Conservation (phyloP, 768 basidiomycete species). For the Antrodiella citrinella region DNA sequence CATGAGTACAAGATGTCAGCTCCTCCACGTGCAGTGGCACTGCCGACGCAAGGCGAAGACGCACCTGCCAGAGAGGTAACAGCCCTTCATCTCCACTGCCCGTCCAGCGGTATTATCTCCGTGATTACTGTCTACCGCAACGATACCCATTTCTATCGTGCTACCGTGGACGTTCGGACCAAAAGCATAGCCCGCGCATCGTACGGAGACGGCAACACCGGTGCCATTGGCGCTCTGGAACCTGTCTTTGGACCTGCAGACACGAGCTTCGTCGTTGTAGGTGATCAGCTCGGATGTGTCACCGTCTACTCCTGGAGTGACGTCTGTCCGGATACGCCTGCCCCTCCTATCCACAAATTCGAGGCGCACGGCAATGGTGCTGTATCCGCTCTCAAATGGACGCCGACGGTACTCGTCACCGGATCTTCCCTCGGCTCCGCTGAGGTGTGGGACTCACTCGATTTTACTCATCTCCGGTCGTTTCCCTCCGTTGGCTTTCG, state of each 20-base stretch:
- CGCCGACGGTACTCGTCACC: constrained; percentile 48
- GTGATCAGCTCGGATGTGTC: constrained; percentile 59
- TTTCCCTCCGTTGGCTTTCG: constrained; percentile 36
- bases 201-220: constrained; percentile 47
- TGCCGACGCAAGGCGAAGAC: constrained; percentile 1
- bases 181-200: constrained; percentile 25
- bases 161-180: constrained; percentile 28
- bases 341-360: constrained; percentile 37
- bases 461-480: constrained; percentile 45
- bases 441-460: constrained; percentile 59
- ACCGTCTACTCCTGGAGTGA: constrained; percentile 49
- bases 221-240: constrained; percentile 39
- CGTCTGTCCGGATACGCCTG: constrained; percentile 4
- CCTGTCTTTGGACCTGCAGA: constrained; percentile 41
- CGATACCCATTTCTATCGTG: constrained; percentile 44
- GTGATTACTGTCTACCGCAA: constrained; percentile 47
- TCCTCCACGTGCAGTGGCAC: constrained; percentile 6
- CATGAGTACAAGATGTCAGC: background rate
- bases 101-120: constrained; percentile 12
- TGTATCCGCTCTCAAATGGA: constrained; percentile 59
- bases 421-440: constrained; percentile 52
- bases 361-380: constrained; percentile 59
- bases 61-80: background rate
- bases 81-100: constrained; percentile 4
- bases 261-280: constrained; percentile 47